These are phyloP conservation scores for Hyaloscypha variabilis DNA, from an alignment of 495 filamentous ascomycete species.

Conservation along the genomic window DNA sequence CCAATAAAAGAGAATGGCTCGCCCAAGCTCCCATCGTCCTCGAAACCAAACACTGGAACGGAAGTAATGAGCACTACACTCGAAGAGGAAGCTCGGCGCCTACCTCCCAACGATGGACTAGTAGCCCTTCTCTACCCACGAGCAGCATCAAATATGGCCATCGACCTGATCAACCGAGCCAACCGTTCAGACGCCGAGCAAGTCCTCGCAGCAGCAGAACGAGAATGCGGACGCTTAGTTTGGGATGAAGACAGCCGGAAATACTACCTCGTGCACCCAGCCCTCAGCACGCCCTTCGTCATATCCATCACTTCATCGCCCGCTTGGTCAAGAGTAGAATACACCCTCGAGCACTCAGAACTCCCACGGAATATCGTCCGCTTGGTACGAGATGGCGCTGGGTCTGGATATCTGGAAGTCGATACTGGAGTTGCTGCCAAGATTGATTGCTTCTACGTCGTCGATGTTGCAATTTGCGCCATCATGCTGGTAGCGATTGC, in stretches of 20 bases:
- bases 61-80: conserved; percentile 63
- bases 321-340: conserved; percentile 59
- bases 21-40: conserved; percentile 15
- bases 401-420: conserved; percentile 53
- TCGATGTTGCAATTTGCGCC: conserved; percentile 74
- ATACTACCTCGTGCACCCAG: conserved; percentile 75
- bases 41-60: conserved; percentile 40
- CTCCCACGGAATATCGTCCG: conserved; percentile 52
- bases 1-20: conserved; percentile 38
- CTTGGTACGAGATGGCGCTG: conserved; percentile 54
- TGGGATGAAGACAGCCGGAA: conserved; percentile 64
- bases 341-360: conserved; percentile 63
- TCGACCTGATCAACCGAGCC: conserved; percentile 61
- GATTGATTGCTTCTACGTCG: conserved; percentile 66
- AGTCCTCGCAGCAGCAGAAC: conserved; percentile 64
- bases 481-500: conserved; percentile 69
- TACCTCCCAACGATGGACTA: conserved; percentile 66
- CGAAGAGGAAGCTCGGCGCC: conserved; percentile 56
- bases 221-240: conserved; percentile 71
- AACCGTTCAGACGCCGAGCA: conserved; percentile 39
- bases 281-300: conserved; percentile 59
- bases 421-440: conserved; percentile 52
- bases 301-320: conserved; percentile 51
- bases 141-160: conserved; percentile 68
- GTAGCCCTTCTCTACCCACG: conserved; percentile 75